These are phyloP conservation scores for Lycium barbarum DNA, from an alignment of 257 asterid species.

Conservation along the genomic window DNA sequence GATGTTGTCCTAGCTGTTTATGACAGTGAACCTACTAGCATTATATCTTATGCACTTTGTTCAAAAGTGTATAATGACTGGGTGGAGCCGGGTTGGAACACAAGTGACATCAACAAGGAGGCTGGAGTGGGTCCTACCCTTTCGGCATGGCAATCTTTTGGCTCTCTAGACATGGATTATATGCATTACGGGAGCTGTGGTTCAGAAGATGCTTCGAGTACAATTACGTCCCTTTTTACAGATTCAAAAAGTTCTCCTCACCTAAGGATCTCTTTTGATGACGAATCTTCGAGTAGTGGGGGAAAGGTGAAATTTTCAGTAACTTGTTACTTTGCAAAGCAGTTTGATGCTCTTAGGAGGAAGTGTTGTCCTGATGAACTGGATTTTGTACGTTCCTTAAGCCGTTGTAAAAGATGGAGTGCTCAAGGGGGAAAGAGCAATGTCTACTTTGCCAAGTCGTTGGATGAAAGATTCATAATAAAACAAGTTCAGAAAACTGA, in stretches of 20 bases:
- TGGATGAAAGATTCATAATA: conserved; percentile 83
- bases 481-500: conserved; percentile 94
- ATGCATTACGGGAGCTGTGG: conserved; percentile 55
- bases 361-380: conserved; percentile 76
- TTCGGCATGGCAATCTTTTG: conserved; percentile 74
- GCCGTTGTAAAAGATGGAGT: conserved; percentile 90
- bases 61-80: conserved; percentile 71
- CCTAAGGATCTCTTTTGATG: conserved; percentile 73
- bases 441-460: conserved; percentile 86
- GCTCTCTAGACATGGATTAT: conserved; percentile 69
- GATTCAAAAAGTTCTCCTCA: conserved; percentile 74
- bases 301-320: conserved; percentile 82
- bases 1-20: conserved; percentile 65
- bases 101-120: conserved; percentile 45
- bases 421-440: conserved; percentile 99
- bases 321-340: conserved; percentile 81
- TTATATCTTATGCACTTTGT: conserved; percentile 76
- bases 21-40: conserved; percentile 90
- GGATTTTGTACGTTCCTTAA: conserved; percentile 77
- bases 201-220: conserved; percentile 60
- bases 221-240: conserved; percentile 45
- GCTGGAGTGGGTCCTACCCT: conserved; percentile 55
- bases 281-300: conserved; percentile 50
- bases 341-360: conserved; percentile 78
- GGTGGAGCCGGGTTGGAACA: conserved; percentile 51